Conservation (phyloP, 306 rosid species). For the Dalbergia cultrata region DNA sequence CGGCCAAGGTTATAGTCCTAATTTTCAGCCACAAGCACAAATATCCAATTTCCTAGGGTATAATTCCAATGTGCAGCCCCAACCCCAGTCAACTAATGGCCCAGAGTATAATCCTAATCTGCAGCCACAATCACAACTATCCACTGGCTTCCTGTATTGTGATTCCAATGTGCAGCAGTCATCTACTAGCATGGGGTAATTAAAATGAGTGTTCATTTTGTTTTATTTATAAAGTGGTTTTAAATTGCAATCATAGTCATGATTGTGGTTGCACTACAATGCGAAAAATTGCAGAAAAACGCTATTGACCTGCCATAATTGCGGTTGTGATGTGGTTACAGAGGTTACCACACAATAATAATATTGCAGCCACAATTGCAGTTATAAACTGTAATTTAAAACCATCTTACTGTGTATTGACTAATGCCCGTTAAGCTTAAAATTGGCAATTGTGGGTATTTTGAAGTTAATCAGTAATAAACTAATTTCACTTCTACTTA, state of each 20-base stretch:
- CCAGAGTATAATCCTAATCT: neutral
- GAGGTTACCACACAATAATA: too few species aligned
- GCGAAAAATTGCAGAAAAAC: too few species aligned
- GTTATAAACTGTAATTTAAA: too few species aligned
- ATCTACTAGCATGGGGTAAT: neutral
- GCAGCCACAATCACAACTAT: neutral
- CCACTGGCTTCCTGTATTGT: neutral
- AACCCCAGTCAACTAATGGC: neutral
- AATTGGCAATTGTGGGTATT: neutral
- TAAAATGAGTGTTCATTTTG: neutral
- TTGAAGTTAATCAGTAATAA: neutral
- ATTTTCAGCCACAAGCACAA: neutral
- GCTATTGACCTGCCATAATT: too few species aligned
- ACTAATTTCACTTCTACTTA: neutral
- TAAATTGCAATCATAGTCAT: too few species aligned
- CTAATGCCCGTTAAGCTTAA: too few species aligned
- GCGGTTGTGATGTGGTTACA: too few species aligned
- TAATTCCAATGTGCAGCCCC: neutral
- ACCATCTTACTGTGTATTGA: too few species aligned
- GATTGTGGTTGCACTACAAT: too few species aligned
- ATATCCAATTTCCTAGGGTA: neutral
- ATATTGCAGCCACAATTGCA: too few species aligned
- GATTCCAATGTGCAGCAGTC: neutral
- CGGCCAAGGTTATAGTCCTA: too few species aligned
- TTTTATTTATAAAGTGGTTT: neutral